Base-by-base conservation (phyloP, 192 early-diverging fungal genomes). In the Phlyctochytrium arcticum region DNA sequence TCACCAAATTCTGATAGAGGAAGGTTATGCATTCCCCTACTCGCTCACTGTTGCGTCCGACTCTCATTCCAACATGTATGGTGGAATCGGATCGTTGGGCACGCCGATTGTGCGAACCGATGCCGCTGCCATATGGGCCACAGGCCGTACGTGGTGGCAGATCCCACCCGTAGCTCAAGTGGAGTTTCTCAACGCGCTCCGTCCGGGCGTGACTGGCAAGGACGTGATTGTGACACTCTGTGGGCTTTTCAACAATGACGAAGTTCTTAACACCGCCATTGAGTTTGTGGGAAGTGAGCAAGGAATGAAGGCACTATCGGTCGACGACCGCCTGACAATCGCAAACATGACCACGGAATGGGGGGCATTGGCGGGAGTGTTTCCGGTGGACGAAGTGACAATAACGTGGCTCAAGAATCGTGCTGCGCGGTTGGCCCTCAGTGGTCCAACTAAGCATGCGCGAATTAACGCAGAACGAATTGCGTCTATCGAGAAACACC, bases 291-390 rank as follows among this genome's bases (percentile, higher is more conserved):
- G 94, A 46, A n/a, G n/a, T n/a, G 59, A 58, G 30, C 74, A 69
- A 26, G 86, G 83, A 23, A 77, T 90, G 9, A 63, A 68, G 26
- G 64, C 68, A 12, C 71, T 99, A 56, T 78, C 83, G 0, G 80
- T 98, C 9, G 93, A 95, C 67, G 94, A 96, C 53, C 87, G 95
- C 8, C 79, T 99, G 56, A 92, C 96, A 46, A 93, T 99, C 62
- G 87, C 95, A 65, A 99, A 99, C 77, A 97, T 99, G 96, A 99
- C 96, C 5, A 99, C 96, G 32, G 96, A 99, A 73, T 99, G 96
- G 96, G 96, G 96, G 70, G 93, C 94, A 6, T 82, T 99, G 23
- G 96, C 94, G 42, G 96, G 96, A 35, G 83, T 99, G 6, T 99
- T 99, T 72, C 90, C 92, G 3, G 92, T 95, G 19, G 95, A 99